Percentiles rank a stretch among this genome's conserved stretches.
Evolutionary conservation across 2,329 filamentous ascomycete genomes (phyloP).

Genomic region (Xylaria sp.): DNA sequence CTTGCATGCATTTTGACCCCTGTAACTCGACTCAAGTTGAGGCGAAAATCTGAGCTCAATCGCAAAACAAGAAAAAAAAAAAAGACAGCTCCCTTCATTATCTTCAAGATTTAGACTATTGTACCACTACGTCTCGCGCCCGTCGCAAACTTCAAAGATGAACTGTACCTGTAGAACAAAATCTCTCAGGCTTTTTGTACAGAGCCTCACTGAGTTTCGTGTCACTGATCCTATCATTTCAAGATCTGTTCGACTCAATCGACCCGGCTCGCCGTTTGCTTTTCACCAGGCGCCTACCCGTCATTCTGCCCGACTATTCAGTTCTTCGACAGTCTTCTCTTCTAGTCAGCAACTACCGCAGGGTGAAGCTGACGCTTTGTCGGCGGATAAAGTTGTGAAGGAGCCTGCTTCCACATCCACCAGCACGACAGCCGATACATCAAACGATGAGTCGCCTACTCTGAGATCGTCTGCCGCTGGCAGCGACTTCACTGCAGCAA

Average conservation of each 20-base stretch:
- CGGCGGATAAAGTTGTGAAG: background rate
- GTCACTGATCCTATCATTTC: slow-evolving; percentile 38
- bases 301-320: slow-evolving; percentile 40
- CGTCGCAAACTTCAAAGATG: slow-evolving; percentile 52
- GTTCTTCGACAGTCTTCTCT: slow-evolving; percentile 38
- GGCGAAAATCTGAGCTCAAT: background rate
- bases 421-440: slow-evolving; percentile 3
- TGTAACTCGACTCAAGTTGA: background rate
- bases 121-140: background rate
- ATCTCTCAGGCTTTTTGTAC: slow-evolving; percentile 61
- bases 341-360: slow-evolving; percentile 31
- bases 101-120: slow-evolving; percentile 1
- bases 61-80: background rate
- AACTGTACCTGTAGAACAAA: slow-evolving; percentile 60
- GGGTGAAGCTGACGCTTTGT: background rate
- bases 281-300: slow-evolving; percentile 31
- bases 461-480: slow-evolving; percentile 30
- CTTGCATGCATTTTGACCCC: background rate
- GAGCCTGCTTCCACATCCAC: background rate
- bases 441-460: slow-evolving; percentile 19
- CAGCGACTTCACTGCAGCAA: slow-evolving; percentile 40
- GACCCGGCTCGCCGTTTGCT: slow-evolving; percentile 28
- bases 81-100: background rate
- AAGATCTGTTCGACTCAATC: slow-evolving; percentile 34
- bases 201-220: slow-evolving; percentile 53